Evolutionary conservation across 2,329 filamentous ascomycete genomes (phyloP).

Genomic region (Knufia fluminis): DNA sequence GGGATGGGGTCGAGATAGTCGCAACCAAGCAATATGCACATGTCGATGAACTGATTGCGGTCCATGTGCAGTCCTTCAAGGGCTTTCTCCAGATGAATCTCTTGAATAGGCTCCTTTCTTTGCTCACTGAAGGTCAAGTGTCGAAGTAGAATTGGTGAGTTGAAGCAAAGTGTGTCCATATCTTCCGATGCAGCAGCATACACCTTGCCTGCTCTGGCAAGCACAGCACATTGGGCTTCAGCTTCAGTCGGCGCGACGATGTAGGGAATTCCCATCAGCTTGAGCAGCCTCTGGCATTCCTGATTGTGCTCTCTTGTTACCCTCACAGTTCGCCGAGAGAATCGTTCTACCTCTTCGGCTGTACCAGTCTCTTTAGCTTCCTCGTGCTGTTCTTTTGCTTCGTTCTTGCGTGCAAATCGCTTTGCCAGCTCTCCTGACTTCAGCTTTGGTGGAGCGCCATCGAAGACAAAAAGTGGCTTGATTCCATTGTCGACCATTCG

Average conservation of each 20-base stretch:
- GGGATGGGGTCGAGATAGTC: slow-evolving; percentile 96
- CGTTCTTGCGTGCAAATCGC: slow-evolving; percentile 87
- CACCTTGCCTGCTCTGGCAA: slow-evolving; percentile 84
- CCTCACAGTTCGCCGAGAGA: slow-evolving; percentile 81
- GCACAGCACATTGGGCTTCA: slow-evolving; percentile 86
- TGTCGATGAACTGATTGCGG: slow-evolving; percentile 71
- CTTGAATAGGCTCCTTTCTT: slow-evolving; percentile 93
- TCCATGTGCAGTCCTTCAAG: slow-evolving; percentile 85
- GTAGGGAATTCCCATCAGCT: slow-evolving; percentile 92
- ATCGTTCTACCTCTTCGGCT: slow-evolving; percentile 96
- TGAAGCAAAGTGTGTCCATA: slow-evolving; percentile 97
- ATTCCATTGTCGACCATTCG: slow-evolving; percentile 98
- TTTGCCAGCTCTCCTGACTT: slow-evolving; percentile 96
- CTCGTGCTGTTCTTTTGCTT: slow-evolving; percentile 80
- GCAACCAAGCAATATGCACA: slow-evolving; percentile 94
- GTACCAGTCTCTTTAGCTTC: slow-evolving; percentile 97
- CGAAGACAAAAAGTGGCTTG: slow-evolving; percentile 96
- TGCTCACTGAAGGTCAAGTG: slow-evolving; percentile 97
- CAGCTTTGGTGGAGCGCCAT: slow-evolving; percentile 90
- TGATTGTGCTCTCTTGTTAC: slow-evolving; percentile 96
- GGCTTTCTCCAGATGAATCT: slow-evolving; percentile 81
- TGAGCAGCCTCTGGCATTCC: slow-evolving; percentile 82
- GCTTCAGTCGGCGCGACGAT: slow-evolving; percentile 94
- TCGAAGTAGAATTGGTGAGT: slow-evolving; percentile 78
- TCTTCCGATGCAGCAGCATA: slow-evolving; percentile 95